phyloP scores from a whole-genome alignment of 2,329 filamentous ascomycete genomes.

The Hymenoscyphus repandus region DNA sequence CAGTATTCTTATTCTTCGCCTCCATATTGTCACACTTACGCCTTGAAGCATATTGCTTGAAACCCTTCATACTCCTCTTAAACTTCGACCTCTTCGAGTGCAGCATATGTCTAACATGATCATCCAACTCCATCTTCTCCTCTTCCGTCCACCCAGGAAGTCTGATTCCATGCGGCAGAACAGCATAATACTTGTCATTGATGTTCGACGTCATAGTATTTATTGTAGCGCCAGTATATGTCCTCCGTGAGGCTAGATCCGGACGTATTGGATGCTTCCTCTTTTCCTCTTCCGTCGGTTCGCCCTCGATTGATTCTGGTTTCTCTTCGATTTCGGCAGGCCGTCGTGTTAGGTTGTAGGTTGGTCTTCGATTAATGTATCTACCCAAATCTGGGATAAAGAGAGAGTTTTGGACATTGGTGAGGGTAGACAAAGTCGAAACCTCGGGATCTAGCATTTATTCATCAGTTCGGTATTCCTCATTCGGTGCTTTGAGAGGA shows the following conservation, averaged over 20 bases:
- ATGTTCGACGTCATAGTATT: slow-evolving; percentile 63
- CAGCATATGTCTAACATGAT: slow-evolving; percentile 80
- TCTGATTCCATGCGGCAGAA: slow-evolving; percentile 67
- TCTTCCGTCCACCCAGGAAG: slow-evolving; percentile 70
- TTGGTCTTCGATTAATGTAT: slow-evolving; percentile 70
- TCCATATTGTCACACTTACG: slow-evolving; percentile 42
- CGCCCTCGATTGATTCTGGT: slow-evolving; percentile 6
- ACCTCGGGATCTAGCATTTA: slow-evolving; percentile 40
- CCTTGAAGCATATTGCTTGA: slow-evolving; percentile 70
- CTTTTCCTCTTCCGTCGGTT: slow-evolving; percentile 6
- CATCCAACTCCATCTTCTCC: slow-evolving; percentile 73
- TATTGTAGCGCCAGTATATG: slow-evolving; percentile 26
- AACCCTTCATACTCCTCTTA: slow-evolving; percentile 74
- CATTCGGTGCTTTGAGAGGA: not conserved
- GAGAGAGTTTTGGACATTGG: slow-evolving; percentile 85
- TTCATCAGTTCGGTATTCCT: slow-evolving; percentile 8
- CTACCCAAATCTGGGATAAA: slow-evolving; percentile 78
- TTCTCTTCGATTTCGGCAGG: slow-evolving; percentile 26
- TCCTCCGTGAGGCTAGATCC: slow-evolving; percentile 11
- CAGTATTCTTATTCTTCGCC: slow-evolving; percentile 6
- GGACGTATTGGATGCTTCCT: slow-evolving; percentile 12
- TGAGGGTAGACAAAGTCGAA: slow-evolving; percentile 74
- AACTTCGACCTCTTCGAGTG: slow-evolving; percentile 76
- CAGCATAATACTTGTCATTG: slow-evolving; percentile 69
- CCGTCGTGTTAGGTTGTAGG: slow-evolving; percentile 63